These are phyloP conservation scores for Monascus ruber DNA, from an alignment of 2,329 filamentous ascomycete species.

Conservation along the genomic window DNA sequence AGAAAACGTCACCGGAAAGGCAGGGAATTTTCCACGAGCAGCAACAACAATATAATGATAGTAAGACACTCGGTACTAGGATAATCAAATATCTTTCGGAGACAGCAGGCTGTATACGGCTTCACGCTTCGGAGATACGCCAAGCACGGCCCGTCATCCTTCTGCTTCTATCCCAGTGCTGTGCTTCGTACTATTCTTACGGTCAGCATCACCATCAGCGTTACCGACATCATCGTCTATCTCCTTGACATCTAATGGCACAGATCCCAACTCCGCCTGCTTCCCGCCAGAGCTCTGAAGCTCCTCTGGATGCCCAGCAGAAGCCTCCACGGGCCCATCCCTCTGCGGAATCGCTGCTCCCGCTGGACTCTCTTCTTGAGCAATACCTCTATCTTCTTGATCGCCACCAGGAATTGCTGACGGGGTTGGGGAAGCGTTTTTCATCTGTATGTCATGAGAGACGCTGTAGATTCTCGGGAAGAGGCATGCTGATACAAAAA, in stretches of 20 bases:
- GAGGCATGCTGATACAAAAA: constrained; percentile 3
- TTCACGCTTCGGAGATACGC: no score
- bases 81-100: no score
- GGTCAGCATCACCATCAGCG: no score
- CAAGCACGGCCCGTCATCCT: no score
- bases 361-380: constrained; percentile 31
- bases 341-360: constrained; percentile 17
- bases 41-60: no score
- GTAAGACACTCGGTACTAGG: no score
- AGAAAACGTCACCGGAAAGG: no score
- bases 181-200: no score
- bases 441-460: constrained; percentile 24
- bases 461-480: constrained; percentile 1
- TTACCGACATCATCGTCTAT: neutral
- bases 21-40: no score
- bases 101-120: no score
- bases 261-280: constrained; percentile 25
- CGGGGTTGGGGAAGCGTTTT: constrained; percentile 23
- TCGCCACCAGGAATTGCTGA: constrained; percentile 30
- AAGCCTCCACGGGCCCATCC: constrained; percentile 7
- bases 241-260: constrained; percentile 11
- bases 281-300: constrained; percentile 19
- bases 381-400: constrained; percentile 34
- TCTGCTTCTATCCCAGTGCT: no score
- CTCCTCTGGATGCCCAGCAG: constrained; percentile 11